Conservation (phyloP, 2,329 filamentous ascomycete genomes). For the Fusarium udum region DNA sequence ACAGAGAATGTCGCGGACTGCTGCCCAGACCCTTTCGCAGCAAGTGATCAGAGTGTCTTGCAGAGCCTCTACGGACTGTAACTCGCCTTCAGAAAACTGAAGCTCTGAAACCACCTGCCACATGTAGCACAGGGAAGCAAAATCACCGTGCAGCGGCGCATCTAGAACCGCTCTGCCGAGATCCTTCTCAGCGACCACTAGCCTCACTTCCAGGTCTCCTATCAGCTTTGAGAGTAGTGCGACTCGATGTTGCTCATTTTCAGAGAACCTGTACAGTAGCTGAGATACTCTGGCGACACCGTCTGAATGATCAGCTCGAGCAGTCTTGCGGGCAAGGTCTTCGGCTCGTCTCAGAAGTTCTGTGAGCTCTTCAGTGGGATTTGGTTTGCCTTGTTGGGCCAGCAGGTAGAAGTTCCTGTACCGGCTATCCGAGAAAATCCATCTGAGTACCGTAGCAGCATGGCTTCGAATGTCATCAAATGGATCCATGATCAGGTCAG, state of each 20-base stretch:
- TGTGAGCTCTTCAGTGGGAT: conserved; percentile 49
- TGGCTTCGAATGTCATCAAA: conserved; percentile 87
- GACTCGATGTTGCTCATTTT: conserved; percentile 53
- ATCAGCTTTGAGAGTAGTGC: conserved; percentile 67
- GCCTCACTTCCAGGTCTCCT: conserved; percentile 69
- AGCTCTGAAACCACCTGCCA: conserved; percentile 61
- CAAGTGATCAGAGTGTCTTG: conserved; percentile 67
- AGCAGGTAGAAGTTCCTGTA: conserved; percentile 43
- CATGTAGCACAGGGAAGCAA: conserved; percentile 70
- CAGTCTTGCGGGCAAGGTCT: conserved; percentile 71
- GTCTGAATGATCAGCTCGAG: conserved; percentile 91
- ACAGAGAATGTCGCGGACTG: conserved; percentile 82
- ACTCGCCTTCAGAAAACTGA: conserved; percentile 50
- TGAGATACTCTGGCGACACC: conserved; percentile 83
- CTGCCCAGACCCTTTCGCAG: conserved; percentile 78
- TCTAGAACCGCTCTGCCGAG: conserved; percentile 73
- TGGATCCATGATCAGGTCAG: conserved; percentile 86
- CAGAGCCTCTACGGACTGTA: conserved; percentile 51
- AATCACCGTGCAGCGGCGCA: conserved; percentile 74
- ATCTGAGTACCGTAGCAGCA: conserved; percentile 60
- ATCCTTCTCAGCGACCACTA: conserved; percentile 69
- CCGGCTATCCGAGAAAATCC: conserved; percentile 55
- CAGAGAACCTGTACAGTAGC: conserved; percentile 70
- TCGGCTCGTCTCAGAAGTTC: conserved; percentile 64
- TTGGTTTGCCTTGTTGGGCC: conserved; percentile 8